Conservation (phyloP, 352 stramenopile genomes). For the Phytophthora lateralis region DNA sequence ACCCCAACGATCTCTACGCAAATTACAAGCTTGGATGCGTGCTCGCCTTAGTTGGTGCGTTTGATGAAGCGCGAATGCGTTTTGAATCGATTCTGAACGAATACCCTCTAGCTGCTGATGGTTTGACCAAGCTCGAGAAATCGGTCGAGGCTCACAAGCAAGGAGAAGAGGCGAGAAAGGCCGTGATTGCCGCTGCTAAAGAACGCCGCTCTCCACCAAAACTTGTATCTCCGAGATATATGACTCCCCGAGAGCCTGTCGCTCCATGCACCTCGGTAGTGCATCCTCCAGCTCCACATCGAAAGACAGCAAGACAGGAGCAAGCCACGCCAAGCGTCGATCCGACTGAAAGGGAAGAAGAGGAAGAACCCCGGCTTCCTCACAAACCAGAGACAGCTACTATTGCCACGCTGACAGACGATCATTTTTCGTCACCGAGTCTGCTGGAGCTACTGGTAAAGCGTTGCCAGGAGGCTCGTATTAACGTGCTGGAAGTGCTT, state of each 20-base stretch:
- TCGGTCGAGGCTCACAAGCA: constrained; percentile 21
- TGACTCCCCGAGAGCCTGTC: constrained; percentile 19
- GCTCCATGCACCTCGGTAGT: constrained; percentile 18
- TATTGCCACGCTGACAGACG: constrained; percentile 38
- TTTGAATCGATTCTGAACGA: constrained; percentile 48
- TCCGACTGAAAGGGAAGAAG: neutral
- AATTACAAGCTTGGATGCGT: constrained; percentile 66
- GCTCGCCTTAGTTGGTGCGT: constrained; percentile 38
- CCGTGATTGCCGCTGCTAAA: constrained; percentile 41
- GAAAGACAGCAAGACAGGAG: constrained; percentile 27
- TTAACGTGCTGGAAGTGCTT: constrained; percentile 35
- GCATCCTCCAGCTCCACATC: constrained; percentile 21
- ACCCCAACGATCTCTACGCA: constrained; percentile 53
- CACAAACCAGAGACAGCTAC: constrained; percentile 23
- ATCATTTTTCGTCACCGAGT: constrained; percentile 3
- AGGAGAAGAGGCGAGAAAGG: constrained; percentile 36
- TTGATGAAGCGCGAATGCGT: constrained; percentile 46
- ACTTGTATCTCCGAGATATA: constrained; percentile 18
- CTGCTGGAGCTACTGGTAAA: constrained; percentile 31
- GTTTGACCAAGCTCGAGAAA: constrained; percentile 43
- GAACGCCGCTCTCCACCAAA: constrained; percentile 33
- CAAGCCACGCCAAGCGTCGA: neutral
- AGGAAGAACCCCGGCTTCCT: neutral
- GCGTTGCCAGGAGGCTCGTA: constrained; percentile 32
- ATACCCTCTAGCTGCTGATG: constrained; percentile 61